Base-by-base conservation (phyloP, 2,329 filamentous ascomycete genomes). In the Talaromyces marneffei region DNA sequence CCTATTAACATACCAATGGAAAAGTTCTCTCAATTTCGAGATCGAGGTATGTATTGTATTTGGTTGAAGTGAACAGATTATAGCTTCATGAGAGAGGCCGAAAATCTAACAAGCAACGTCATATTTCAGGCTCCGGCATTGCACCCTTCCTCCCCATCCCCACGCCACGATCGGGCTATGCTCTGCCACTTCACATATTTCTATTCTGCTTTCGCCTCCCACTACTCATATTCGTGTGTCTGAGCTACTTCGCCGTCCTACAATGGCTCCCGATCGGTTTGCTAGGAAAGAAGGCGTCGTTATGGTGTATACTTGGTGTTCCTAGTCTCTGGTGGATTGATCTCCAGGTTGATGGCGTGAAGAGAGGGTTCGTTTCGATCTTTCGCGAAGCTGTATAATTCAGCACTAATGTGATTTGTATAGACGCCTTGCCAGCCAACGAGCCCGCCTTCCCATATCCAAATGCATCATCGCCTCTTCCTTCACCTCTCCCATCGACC, bases 281-380 rank as follows among this genome's bases (percentile, higher is more conserved):
- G 8, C 70, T 87, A 35, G 77, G 87, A 46, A 91, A 91, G 70
- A 97, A 97, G 77, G 85, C 90, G 12, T 85, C 91, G 54, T 79
- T 97, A 58, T 97, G 94, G 93, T 84, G 86, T 63, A 84, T 97
- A 66, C 84, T 99, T 67, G 89, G 87, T 39, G 89, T 96, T 62
- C 91, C 92, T 0, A 93, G 94, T 29, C 90, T 99, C 62, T 97
- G 92, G 92, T 97, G 93, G 93, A 88, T 97, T 61, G 94, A 99
- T 76, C 80, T 99, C n/a, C 93, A 97, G 75, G 91, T 99, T 66
- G 94, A 99, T 74, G 93, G 93, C 62, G 94, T 99, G 59, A 92
- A 91, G 77, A 90, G 92, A 78, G 94, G 94, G 78, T 92, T 74
- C 60, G 80, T 71, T 12, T 25, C 2, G 16, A 12, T 16, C n/a